Base-by-base conservation (phyloP, 495 filamentous ascomycete species). In the Penicillium argentinense region DNA sequence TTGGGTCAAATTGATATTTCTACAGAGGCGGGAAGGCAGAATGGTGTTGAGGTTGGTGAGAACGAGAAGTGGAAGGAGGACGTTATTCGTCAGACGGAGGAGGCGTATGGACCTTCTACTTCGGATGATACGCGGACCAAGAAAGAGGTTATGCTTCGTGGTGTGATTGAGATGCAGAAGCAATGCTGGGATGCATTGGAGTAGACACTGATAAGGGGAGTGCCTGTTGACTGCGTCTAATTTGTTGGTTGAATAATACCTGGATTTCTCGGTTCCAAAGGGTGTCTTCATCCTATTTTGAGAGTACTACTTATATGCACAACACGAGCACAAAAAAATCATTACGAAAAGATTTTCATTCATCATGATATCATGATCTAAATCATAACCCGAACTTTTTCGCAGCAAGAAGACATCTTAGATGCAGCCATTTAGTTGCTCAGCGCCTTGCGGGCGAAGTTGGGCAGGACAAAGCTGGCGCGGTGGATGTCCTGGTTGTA, bases 401-500 rank as follows among this genome's bases (percentile, higher is more conserved):
- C n/a, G n/a, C 23, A 8, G 9, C 34, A 5, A 11, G 21, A 52
- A 53, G 33, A 39, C 49, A 56, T 59, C 45, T n/a, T 63, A 70
- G 23, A 51, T 47, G n/a, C 50, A 53, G 34, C 42, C 49, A 56
- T 58, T 46, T 66, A 70, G 25, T 51, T 49, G 37, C 57, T 49
- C 42, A 96, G 71, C 44, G 86, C 91, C 75, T 86, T 78, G 59
- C 87, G 79, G 11, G 95, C 92, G 64, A 97, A 97, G 56, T 81
- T 96, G 16, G 93, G 93, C 63, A 99, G 75, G 42, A 97, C 73
- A 69, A 96, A 99, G 69, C 83, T 84, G 29, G 95, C 91, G 73
- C 88, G 83, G 75, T 99, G 95, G 67, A 97, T 92, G 60, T 89
- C 85, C 59, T 85, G 77, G 73, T 92, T 97, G 78, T 97, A 97